These are phyloP conservation scores for Wickerhamomyces sp. DNA, from an alignment of 1,139 yeast genomes.

Conservation along the genomic window DNA sequence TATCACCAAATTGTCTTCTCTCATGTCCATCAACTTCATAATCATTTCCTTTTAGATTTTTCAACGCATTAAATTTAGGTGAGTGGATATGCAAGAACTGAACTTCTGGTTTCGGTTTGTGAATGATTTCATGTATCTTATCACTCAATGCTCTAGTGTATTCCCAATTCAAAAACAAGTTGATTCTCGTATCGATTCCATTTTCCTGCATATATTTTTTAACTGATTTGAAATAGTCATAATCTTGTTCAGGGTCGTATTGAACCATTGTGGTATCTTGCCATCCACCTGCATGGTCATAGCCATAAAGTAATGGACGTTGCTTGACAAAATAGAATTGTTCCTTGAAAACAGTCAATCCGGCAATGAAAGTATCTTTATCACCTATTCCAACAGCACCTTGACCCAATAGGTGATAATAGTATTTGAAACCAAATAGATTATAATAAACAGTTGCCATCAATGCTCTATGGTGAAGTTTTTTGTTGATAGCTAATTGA, in stretches of 20 bases:
- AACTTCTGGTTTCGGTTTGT: slow-evolving; percentile 33
- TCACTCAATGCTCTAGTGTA: slow-evolving; percentile 19
- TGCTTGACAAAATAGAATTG: slow-evolving; percentile 51
- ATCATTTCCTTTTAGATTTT: slow-evolving; percentile 34
- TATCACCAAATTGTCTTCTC: slow-evolving; percentile 46
- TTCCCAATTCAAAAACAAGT: slow-evolving; percentile 20
- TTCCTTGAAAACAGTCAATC: slow-evolving; percentile 46
- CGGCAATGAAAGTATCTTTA: slow-evolving; percentile 60
- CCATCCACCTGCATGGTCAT: slow-evolving; percentile 31
- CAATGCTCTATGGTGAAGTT: slow-evolving; percentile 44
- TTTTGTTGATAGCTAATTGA: slow-evolving; percentile 49
- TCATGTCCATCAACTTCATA: slow-evolving; percentile 38
- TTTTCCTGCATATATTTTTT: slow-evolving; percentile 15
- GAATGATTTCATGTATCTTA: slow-evolving; percentile 24
- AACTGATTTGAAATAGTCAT: slow-evolving; percentile 23
- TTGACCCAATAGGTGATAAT: slow-evolving; percentile 49
- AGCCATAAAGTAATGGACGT: slow-evolving; percentile 36
- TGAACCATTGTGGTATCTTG: slow-evolving; percentile 42
- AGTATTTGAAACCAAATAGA: slow-evolving; percentile 48
- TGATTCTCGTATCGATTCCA: slow-evolving; percentile 20
- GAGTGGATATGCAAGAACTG: slow-evolving; percentile 54
- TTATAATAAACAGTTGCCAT: slow-evolving; percentile 54
- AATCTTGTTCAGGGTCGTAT: slow-evolving; percentile 39
- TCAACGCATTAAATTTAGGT: slow-evolving; percentile 55
- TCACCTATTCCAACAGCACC: slow-evolving; percentile 63